Evolutionary conservation across 2,329 filamentous ascomycete species (phyloP).

Genomic region (Gnomoniopsis sp.): DNA sequence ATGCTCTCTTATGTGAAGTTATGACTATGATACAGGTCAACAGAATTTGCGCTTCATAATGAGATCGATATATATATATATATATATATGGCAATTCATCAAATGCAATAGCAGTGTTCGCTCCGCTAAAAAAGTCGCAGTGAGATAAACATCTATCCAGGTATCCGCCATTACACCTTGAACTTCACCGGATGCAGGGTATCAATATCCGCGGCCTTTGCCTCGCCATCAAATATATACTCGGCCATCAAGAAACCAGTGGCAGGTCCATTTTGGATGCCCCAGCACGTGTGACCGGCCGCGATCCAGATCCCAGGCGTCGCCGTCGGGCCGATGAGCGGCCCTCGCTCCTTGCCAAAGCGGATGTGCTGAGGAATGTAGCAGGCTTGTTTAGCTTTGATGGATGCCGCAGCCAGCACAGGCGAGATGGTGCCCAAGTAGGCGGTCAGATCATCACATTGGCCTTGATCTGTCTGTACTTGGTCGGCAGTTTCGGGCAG

Average conservation of each 20-base stretch:
- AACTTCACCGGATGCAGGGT: conserved; percentile 66
- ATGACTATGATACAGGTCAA: too few relatives aligned
- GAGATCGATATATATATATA: too few relatives aligned
- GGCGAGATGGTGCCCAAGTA: conserved; percentile 67
- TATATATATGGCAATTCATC: too few relatives aligned
- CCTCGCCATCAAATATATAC: conserved; percentile 69
- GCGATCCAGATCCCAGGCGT: conserved; percentile 76
- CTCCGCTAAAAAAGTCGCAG: too few relatives aligned
- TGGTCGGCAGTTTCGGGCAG: conserved; percentile 73
- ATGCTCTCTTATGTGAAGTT: too few relatives aligned
- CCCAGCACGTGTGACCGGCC: conserved; percentile 94
- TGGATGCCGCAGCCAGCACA: conserved; percentile 62
- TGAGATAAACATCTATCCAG: too few relatives aligned
- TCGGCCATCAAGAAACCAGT: conserved; percentile 81
- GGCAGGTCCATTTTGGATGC: conserved; percentile 90
- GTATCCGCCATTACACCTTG: conserved; percentile 49
- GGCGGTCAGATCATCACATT: conserved; percentile 82
- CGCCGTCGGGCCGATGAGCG: conserved; percentile 73
- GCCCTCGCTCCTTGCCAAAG: conserved; percentile 59
- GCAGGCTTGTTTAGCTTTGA: conserved; percentile 81
- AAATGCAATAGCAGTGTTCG: too few relatives aligned
- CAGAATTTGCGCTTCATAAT: too few relatives aligned
- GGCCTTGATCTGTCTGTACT: conserved; percentile 69
- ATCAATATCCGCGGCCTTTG: conserved; percentile 64
- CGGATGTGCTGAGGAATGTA: conserved; percentile 78